Percentiles rank a stretch among this genome's conserved stretches.
phyloP scores from a whole-genome alignment of 108 stramenopile genomes.

The Chaetoceros tenuissimus region DNA sequence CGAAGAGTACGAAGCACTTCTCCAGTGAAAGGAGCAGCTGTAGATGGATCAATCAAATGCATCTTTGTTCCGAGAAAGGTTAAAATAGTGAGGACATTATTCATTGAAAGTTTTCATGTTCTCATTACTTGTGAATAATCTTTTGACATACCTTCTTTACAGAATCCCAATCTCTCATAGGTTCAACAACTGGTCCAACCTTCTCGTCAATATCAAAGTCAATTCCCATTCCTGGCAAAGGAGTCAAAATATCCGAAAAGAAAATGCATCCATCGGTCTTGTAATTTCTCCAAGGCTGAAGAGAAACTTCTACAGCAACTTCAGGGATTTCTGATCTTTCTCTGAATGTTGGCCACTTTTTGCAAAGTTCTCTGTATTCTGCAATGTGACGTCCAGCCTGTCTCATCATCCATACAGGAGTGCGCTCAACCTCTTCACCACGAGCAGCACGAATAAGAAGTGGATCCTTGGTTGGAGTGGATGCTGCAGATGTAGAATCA shows the following conservation, averaged over 20 bases:
- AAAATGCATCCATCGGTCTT: constrained; percentile 96
- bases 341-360: constrained; percentile 92
- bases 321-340: constrained; percentile 93
- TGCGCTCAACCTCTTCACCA: constrained; percentile 90
- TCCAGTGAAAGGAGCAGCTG: constrained; percentile 83
- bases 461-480: constrained; percentile 41
- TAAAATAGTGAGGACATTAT: no score
- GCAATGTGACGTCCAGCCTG: constrained; percentile 98
- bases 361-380: constrained; percentile 94
- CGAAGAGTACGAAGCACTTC: constrained; percentile 84
- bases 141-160: constrained; percentile 24
- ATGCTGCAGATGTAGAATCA: constrained; percentile 3
- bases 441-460: constrained; percentile 94
- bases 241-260: constrained; percentile 97
- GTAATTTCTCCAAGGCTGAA: constrained; percentile 95
- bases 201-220: constrained; percentile 95
- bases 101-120: not conserved
- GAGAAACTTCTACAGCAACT: constrained; percentile 94
- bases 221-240: constrained; percentile 94
- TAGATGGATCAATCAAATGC: constrained; percentile 75
- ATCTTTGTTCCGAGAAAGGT: constrained; percentile 48
- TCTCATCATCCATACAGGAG: constrained; percentile 99
- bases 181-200: constrained; percentile 68
- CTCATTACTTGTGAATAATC: not conserved
- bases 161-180: constrained; percentile 72